These are phyloP conservation scores for Phlebiopsis flavidoalba DNA, from an alignment of 768 basidiomycete genomes.

Conservation along the genomic window DNA sequence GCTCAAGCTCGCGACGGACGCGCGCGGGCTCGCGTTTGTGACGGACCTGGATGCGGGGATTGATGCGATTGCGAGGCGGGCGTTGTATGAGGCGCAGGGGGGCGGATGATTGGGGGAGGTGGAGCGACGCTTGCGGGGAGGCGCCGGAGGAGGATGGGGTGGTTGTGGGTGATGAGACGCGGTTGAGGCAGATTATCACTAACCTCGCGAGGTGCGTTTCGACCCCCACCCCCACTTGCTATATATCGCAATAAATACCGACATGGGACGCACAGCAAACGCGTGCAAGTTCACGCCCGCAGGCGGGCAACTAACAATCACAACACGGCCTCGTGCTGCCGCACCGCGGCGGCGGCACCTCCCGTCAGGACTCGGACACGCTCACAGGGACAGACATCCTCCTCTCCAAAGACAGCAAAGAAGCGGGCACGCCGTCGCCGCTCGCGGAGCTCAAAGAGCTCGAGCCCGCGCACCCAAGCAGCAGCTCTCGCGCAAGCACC, in stretches of 20 bases:
- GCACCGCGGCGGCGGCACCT: too few species aligned
- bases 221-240: too few species aligned
- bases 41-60: slow-evolving; percentile 66
- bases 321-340: slow-evolving; percentile 49
- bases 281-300: slow-evolving; percentile 76
- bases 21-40: slow-evolving; percentile 59
- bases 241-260: too few species aligned
- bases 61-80: slow-evolving; percentile 57
- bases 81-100: slow-evolving; percentile 57
- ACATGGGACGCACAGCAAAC: slow-evolving; percentile 57
- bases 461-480: not conserved
- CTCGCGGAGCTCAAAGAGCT: too few species aligned
- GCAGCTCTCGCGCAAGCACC: slow-evolving; percentile 9
- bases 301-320: slow-evolving; percentile 63
- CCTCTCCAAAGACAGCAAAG: too few species aligned
- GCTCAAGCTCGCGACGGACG: slow-evolving; percentile 60
- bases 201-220: slow-evolving; percentile 73
- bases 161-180: slow-evolving; percentile 81
- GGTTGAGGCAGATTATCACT: slow-evolving; percentile 75
- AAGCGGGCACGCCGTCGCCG: too few species aligned
- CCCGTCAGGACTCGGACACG: too few species aligned
- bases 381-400: too few species aligned
- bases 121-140: slow-evolving; percentile 33
- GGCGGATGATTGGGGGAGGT: slow-evolving; percentile 39
- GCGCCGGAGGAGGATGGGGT: slow-evolving; percentile 55